Evolutionary conservation across 1,139 yeast genomes (phyloP), one percentile per base, ranked within the genome.

Genomic region (Taphrina wiesneri): DNA sequence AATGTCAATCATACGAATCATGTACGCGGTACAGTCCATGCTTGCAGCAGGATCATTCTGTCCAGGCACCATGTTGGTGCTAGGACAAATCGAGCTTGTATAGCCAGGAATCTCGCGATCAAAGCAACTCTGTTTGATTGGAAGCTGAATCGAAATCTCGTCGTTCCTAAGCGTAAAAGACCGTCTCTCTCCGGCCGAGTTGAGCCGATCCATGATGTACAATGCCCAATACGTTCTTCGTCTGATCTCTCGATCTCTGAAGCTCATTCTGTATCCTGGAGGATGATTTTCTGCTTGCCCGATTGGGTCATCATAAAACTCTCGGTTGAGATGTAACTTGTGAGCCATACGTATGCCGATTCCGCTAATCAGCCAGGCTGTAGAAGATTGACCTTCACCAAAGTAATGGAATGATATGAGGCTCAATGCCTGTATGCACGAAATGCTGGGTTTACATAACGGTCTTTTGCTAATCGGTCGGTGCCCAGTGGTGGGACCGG

Each of bases 191-290:
- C 77, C 75, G 3, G 77, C 73, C 57, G 77, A 78, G 6, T 76
- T 77, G 43, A 77, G 71, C 17, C 79, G 70, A 65, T 77, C 79
- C 39, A 77, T 70, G 5, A 74, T 75, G 21, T 76, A 72, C 47
- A 77, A 70, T 13, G 77, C 73, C 79, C 79, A 77, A 69, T 75
- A 77, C 0, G 78, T 75, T 36, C 79, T 69, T 25, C 79, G 70
- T 1, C 78, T 71, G 43, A 72, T 70, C 67, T 77, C 79, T 30
- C 76, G 73, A 47, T 77, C 78, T 23, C 74, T 68, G 75, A 77
- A 77, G 28, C 30, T 13, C 26, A 46, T 21, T n/a, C 25, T 13
- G 32, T 32, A 23, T 9, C 45, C 41, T n/a, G 52, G 21, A 6
- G 62, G 41, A n/a, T 45, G 41, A 5, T 28, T 39, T 4, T 17